Evolutionary conservation across 768 basidiomycete species (phyloP).

Genomic region (Leccinum longicurvipes): DNA sequence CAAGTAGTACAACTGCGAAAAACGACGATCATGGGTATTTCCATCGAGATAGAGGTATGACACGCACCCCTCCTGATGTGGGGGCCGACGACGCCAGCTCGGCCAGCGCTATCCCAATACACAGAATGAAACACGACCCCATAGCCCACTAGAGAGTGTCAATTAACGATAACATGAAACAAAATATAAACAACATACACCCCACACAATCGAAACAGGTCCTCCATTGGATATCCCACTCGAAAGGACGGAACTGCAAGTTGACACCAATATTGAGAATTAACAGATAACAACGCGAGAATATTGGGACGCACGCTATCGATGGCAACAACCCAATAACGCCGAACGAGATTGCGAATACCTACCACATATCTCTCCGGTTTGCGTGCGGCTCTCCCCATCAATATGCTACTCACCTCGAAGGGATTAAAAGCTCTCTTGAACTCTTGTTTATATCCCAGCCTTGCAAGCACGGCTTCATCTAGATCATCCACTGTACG

Average conservation of each 20-base stretch:
- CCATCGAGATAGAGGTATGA: background rate
- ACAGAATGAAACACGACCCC: conserved; percentile 33
- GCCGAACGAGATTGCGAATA: conserved; percentile 68
- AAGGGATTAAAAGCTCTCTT: conserved; percentile 29
- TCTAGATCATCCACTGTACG: conserved; percentile 11
- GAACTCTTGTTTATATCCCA: conserved; percentile 35
- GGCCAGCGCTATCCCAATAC: conserved; percentile 36
- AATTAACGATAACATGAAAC: background rate
- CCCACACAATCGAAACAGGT: conserved; percentile 40
- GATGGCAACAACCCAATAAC: conserved; percentile 63
- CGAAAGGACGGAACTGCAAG: conserved; percentile 38
- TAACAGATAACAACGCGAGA: conserved; percentile 4
- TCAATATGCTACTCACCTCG: conserved; percentile 14
- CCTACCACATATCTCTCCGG: conserved; percentile 40
- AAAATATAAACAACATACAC: conserved; percentile 19
- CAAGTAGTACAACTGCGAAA: conserved; percentile 57
- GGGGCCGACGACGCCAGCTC: conserved; percentile 39
- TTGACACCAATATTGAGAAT: background rate
- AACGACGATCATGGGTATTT: background rate
- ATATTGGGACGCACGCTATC: conserved; percentile 42
- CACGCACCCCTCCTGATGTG: conserved; percentile 35
- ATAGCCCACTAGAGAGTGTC: conserved; percentile 31
- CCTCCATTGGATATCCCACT: conserved; percentile 49
- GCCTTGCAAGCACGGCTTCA: conserved; percentile 23
- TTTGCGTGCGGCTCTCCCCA: background rate